These are phyloP conservation scores for Debaryomyces prosopidis DNA, from an alignment of 805 yeast species.

Conservation along the genomic window DNA sequence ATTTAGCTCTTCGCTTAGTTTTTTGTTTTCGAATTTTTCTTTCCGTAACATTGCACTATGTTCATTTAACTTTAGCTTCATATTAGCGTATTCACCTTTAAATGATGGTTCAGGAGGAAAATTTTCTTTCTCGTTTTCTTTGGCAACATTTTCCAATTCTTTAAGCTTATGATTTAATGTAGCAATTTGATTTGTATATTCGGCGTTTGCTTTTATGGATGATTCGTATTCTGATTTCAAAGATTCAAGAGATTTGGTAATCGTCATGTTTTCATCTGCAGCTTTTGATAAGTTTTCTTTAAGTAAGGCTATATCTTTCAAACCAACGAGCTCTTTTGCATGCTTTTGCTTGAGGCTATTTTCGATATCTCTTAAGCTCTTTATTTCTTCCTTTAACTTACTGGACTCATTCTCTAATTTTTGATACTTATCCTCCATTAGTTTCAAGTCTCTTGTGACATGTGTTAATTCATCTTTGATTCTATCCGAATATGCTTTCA, in stretches of 20 bases:
- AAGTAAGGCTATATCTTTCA: neutral
- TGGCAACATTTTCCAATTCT: conserved; percentile 15
- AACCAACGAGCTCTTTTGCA: conserved; percentile 2
- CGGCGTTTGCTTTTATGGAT: conserved; percentile 20
- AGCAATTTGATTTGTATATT: conserved; percentile 28
- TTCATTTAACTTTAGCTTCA: conserved; percentile 55
- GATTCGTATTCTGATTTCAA: conserved; percentile 24
- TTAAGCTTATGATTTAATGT: conserved; percentile 22
- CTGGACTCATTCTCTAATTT: conserved; percentile 1
- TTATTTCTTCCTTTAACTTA: conserved; percentile 1
- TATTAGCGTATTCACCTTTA: conserved; percentile 45
- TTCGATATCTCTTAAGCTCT: neutral
- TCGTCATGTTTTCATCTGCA: conserved; percentile 12
- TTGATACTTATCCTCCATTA: neutral
- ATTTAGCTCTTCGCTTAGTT: conserved; percentile 55
- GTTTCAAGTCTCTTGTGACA: neutral
- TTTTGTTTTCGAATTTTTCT: conserved; percentile 46
- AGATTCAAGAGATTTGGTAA: conserved; percentile 11
- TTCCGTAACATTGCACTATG: conserved; percentile 48
- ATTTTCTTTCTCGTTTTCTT: conserved; percentile 28
- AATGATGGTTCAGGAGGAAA: conserved; percentile 35
- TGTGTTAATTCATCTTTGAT: conserved; percentile 6
- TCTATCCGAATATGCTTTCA: conserved; percentile 12
- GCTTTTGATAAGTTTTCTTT: conserved; percentile 6
- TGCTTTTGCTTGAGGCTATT: conserved; percentile 6